phyloP scores from a whole-genome alignment of 2,329 filamentous ascomycete species.

The Alternaria longipes region DNA sequence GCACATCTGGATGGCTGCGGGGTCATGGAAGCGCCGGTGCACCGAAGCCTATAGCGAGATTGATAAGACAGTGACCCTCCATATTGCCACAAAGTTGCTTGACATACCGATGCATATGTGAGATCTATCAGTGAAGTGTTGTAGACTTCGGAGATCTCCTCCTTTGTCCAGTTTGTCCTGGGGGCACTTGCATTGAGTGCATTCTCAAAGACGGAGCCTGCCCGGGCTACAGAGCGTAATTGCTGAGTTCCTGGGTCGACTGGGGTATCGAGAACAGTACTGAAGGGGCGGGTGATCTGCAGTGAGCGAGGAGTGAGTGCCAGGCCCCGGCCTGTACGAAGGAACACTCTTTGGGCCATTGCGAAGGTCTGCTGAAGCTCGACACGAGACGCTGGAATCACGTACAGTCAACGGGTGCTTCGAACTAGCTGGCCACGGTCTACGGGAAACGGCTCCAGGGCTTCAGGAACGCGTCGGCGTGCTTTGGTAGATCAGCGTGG shows the following conservation, averaged over 20 bases:
- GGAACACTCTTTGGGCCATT: conserved; percentile 16
- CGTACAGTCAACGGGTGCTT: conserved; percentile 4
- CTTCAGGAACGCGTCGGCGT: conserved; percentile 13
- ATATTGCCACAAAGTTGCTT: conserved; percentile 15
- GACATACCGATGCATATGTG: conserved; percentile 72
- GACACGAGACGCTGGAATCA: conserved; percentile 2
- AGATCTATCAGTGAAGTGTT: conserved; percentile 83
- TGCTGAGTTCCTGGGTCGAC: conserved; percentile 36
- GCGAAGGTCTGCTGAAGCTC: conserved; percentile 3
- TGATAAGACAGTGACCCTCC: conserved; percentile 7
- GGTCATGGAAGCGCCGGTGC: conserved; percentile 86
- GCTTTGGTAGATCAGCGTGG: conserved; percentile 11
- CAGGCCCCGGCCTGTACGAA: conserved; percentile 10
- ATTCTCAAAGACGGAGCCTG: conserved; percentile 40
- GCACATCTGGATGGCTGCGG: conserved; percentile 86
- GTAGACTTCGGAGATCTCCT: conserved; percentile 84
- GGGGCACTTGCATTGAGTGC: conserved; percentile 70
- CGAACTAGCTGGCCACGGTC: conserved; percentile 6
- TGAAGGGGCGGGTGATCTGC: conserved; percentile 31
- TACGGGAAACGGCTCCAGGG: background rate
- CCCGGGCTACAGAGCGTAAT: conserved; percentile 21
- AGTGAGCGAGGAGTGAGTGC: conserved; percentile 1
- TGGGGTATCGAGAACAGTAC: conserved; percentile 45
- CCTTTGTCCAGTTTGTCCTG: conserved; percentile 79
- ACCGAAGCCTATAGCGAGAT: conserved; percentile 67